Conservation (phyloP, 75 land plant genomes). For the Selaginella tamariscina region DNA sequence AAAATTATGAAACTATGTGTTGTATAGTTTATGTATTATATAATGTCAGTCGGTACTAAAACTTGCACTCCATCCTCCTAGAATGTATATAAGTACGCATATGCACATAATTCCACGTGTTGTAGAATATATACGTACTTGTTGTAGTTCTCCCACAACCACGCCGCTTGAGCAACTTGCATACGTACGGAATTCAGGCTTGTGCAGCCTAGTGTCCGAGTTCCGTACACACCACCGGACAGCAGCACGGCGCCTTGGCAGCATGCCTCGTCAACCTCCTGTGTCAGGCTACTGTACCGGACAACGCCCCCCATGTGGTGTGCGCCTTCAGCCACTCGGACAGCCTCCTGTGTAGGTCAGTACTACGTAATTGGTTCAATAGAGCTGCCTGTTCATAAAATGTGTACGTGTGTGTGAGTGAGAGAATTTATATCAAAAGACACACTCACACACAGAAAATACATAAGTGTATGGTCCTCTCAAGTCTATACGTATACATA, state of each 20-base stretch:
- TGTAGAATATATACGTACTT: no score
- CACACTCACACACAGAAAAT: no score
- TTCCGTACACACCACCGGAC: neutral
- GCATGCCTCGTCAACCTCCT: neutral
- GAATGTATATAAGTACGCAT: neutral
- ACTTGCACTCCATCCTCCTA: neutral
- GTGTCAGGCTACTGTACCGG: conserved; percentile 12
- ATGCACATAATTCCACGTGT: neutral
- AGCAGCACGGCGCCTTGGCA: conserved; percentile 11
- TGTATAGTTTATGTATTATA: no score
- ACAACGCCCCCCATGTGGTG: conserved; percentile 20
- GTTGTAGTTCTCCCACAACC: neutral
- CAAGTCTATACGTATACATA: neutral
- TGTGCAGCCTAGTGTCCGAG: neutral
- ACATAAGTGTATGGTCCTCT: neutral
- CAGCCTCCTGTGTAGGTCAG: conserved; percentile 19
- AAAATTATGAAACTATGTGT: no score
- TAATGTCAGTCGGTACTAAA: neutral
- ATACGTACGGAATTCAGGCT: neutral
- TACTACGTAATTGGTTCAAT: conserved; percentile 41
- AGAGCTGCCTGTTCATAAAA: conserved; percentile 44
- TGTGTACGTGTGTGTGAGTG: neutral
- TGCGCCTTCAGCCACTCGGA: neutral
- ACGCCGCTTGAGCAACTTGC: neutral
- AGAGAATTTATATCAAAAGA: neutral